These are phyloP conservation scores for Pelargonium fulgidum DNA, from an alignment of 441 rosid species.

Conservation along the genomic window DNA sequence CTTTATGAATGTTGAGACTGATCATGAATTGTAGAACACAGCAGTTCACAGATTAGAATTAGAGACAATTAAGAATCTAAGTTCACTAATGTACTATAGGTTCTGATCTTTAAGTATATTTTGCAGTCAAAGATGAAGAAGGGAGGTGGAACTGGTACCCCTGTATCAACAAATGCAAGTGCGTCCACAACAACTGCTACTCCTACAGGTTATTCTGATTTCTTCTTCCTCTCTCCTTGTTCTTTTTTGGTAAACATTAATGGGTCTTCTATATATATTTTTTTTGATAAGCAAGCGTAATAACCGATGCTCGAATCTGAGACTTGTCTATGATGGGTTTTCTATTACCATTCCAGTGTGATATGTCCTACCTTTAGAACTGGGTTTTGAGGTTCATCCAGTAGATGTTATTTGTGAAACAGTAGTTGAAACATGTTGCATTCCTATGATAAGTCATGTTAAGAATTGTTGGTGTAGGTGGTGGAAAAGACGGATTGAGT, in stretches of 20 bases:
- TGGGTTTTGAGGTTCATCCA: no score
- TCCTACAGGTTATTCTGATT: constrained; percentile 44
- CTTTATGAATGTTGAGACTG: constrained; percentile 7
- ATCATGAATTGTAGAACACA: not conserved
- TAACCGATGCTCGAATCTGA: no score
- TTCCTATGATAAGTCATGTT: no score
- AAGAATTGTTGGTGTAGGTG: constrained; percentile 21
- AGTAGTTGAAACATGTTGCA: no score
- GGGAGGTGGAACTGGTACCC: constrained; percentile 39
- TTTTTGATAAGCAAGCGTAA: no score
- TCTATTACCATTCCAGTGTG: no score
- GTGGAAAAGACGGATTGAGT: constrained; percentile 30
- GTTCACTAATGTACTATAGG: constrained; percentile 12
- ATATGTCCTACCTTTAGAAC: no score
- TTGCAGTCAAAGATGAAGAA: constrained; percentile 72
- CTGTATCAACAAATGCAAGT: constrained; percentile 30
- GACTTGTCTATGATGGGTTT: no score
- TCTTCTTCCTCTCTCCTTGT: constrained; percentile 7
- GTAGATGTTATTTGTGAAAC: no score
- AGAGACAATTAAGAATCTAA: not conserved
- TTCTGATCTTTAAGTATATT: constrained; percentile 15
- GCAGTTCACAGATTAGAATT: not conserved
- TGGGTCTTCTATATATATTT: no score
- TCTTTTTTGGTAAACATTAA: no score
- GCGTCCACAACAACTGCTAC: constrained; percentile 21